Evolutionary conservation across 2,329 filamentous ascomycete genomes (phyloP).

Genomic region (Aspergillus eucalypticola): DNA sequence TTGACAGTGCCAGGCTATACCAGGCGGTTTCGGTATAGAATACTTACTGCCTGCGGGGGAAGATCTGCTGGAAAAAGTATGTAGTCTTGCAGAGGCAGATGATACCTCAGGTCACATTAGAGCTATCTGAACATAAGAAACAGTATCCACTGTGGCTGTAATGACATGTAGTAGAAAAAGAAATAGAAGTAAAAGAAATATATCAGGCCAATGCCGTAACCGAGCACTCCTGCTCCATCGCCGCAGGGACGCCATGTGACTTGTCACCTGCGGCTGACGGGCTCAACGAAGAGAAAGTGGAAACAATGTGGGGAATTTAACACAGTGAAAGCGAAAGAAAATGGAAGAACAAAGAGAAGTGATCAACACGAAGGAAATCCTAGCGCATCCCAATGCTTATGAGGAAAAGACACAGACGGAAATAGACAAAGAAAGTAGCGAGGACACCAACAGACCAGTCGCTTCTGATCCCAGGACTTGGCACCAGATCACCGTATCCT

Average conservation of each 20-base stretch:
- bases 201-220: constrained; percentile 3
- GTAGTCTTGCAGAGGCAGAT: not conserved
- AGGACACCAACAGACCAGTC: constrained; percentile 7
- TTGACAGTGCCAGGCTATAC: too few relatives aligned
- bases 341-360: constrained; percentile 15
- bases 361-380: constrained; percentile 20
- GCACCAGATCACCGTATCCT: constrained; percentile 9
- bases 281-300: constrained; percentile 10
- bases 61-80: too few relatives aligned
- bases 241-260: not conserved
- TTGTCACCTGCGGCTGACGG: not conserved
- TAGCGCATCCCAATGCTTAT: constrained; percentile 27
- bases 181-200: not conserved
- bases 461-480: constrained; percentile 9
- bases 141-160: not conserved
- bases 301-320: constrained; percentile 18
- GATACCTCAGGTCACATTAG: constrained; percentile 1
- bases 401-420: constrained; percentile 14
- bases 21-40: too few relatives aligned
- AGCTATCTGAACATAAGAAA: constrained; percentile 8
- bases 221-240: constrained; percentile 6
- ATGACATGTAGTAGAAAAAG: not conserved
- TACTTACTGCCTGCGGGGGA: too few relatives aligned
- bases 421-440: constrained; percentile 10
- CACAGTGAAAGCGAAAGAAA: constrained; percentile 16